phyloP scores from a whole-genome alignment of 1,284 basidiomycete genomes.

The Trichosporon sp. region DNA sequence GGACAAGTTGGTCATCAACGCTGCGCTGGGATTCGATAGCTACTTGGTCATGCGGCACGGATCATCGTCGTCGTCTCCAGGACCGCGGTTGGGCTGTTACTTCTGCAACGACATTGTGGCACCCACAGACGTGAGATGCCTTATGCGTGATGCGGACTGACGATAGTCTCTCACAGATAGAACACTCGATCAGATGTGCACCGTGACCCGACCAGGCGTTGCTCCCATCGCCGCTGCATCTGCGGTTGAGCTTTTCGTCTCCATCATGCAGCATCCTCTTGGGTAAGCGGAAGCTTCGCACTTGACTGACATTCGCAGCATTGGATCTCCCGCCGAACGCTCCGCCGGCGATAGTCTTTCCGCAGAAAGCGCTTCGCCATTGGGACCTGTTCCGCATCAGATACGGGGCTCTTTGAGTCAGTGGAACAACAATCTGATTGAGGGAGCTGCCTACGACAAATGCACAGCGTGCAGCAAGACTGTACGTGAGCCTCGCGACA shows the following conservation, averaged over 20 bases:
- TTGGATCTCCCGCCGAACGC: slow-evolving; percentile 58
- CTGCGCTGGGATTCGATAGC: slow-evolving; percentile 91
- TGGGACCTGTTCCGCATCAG: slow-evolving; percentile 90
- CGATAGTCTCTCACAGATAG: slow-evolving; percentile 80
- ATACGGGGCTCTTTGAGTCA: slow-evolving; percentile 81
- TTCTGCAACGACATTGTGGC: slow-evolving; percentile 98
- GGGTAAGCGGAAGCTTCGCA: slow-evolving; percentile 55
- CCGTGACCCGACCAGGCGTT: slow-evolving; percentile 92
- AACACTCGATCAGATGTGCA: slow-evolving; percentile 98
- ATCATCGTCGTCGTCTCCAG: neutral
- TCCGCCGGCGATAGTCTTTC: neutral
- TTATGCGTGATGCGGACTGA: neutral
- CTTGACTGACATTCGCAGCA: slow-evolving; percentile 44
- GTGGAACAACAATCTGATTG: slow-evolving; percentile 76
- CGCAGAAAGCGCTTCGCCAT: slow-evolving; percentile 51
- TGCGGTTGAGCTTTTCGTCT: slow-evolving; percentile 86
- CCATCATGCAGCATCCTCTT: slow-evolving; percentile 80
- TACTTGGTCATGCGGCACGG: slow-evolving; percentile 91
- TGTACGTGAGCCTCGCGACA: slow-evolving; percentile 49
- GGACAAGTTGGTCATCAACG: slow-evolving; percentile 90
- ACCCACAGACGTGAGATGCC: slow-evolving; percentile 75
- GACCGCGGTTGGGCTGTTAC: slow-evolving; percentile 70
- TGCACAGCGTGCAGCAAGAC: slow-evolving; percentile 87
- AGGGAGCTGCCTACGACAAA: slow-evolving; percentile 75
- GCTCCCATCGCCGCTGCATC: slow-evolving; percentile 86